Percentiles rank a stretch among this genome's conserved stretches.
phyloP scores from a whole-genome alignment of 73 alveolate species.

The Paramecium primaurelia region DNA sequence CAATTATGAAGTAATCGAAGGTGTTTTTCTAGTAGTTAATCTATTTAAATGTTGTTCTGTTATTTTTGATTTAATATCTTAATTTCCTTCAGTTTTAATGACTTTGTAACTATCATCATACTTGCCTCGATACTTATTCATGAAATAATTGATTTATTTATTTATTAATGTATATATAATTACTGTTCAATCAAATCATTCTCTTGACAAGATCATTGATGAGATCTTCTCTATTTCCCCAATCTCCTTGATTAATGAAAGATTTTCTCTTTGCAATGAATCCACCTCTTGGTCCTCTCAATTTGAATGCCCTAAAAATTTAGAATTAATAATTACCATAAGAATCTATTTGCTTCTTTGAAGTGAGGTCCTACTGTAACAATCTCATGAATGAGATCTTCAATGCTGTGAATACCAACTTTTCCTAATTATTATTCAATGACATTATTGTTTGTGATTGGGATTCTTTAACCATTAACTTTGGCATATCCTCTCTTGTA shows the following conservation, averaged over 20 bases:
- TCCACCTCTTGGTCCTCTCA: conserved; percentile 78
- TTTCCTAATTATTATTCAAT: conserved; percentile 82
- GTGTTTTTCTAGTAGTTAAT: not conserved
- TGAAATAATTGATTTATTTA: not conserved
- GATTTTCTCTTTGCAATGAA: conserved; percentile 85
- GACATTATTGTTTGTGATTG: conserved; percentile 88
- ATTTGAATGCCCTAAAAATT: conserved; percentile 73
- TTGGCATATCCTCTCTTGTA: conserved; percentile 94
- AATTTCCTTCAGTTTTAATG: not conserved
- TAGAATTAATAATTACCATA: conserved; percentile 63
- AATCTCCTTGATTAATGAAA: conserved; percentile 85
- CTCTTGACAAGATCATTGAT: conserved; percentile 88
- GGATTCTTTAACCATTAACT: conserved; percentile 79
- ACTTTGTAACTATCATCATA: not conserved
- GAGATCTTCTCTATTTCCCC: conserved; percentile 96
- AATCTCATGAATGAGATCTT: conserved; percentile 76
- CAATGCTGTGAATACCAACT: conserved; percentile 92
- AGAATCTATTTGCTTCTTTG: conserved; percentile 94
- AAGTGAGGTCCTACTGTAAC: conserved; percentile 91
- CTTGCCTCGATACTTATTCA: conserved; percentile 2
- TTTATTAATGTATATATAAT: not conserved
- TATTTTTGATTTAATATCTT: not conserved
- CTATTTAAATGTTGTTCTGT: not conserved
- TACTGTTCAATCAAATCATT: conserved; percentile 72
- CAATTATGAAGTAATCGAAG: not conserved